A percentile compares a stretch with the other conserved stretches of the same genome.
Evolutionary conservation across 345 rosid species (phyloP).

Genomic region (Populus ilicifolia): DNA sequence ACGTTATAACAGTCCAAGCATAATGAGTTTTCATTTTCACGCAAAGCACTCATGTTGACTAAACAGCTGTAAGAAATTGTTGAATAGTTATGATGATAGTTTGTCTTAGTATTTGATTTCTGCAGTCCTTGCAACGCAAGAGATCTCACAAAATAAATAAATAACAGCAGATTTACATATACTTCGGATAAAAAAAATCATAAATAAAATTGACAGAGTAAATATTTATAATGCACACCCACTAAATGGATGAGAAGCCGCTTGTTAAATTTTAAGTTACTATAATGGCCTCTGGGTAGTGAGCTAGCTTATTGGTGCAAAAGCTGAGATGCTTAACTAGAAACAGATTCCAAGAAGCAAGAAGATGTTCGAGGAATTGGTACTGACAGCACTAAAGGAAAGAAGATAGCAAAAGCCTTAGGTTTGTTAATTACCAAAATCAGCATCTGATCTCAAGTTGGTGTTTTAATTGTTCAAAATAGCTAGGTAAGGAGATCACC

Average conservation of each 20-base stretch:
- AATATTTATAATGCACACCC: neutral
- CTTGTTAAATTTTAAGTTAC: neutral
- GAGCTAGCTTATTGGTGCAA: neutral
- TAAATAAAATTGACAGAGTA: neutral
- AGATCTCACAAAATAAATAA: neutral
- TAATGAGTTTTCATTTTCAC: neutral
- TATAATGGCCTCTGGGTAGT: neutral
- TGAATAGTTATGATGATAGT: neutral
- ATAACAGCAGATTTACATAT: neutral
- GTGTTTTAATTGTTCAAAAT: neutral
- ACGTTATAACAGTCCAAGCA: neutral
- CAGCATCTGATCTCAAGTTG: neutral
- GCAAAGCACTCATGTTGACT: neutral
- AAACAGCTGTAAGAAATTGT: neutral
- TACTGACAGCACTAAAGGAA: too few relatives aligned
- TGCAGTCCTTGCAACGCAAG: neutral
- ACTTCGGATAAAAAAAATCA: neutral
- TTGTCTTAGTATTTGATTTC: neutral
- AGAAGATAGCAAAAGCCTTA: neutral
- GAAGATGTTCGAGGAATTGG: neutral
- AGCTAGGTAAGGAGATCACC: slow-evolving; percentile 38
- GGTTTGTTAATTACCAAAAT: neutral
- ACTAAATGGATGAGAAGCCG: neutral
- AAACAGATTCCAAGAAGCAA: neutral
- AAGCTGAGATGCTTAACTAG: neutral